Evolutionary conservation across 345 rosid genomes (phyloP).

Genomic region (Corymbia maculata): DNA sequence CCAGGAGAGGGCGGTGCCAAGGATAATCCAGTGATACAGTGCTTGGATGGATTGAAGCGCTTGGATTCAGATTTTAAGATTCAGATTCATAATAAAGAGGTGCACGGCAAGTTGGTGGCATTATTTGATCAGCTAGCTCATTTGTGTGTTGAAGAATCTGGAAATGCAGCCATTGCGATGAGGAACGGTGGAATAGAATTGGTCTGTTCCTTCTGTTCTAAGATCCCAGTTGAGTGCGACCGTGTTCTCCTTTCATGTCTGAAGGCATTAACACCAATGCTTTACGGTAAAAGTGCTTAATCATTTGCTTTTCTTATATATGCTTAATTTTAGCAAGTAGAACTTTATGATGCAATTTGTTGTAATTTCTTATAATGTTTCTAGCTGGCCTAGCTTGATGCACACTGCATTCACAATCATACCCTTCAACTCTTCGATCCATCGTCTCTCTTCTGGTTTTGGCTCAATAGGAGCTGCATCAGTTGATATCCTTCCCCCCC

Average conservation of each 20-base stretch:
- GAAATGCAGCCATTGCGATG: conserved; percentile 49
- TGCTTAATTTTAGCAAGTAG: background rate
- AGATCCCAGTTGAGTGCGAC: conserved; percentile 22
- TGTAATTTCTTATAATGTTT: background rate
- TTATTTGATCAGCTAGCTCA: conserved; percentile 34
- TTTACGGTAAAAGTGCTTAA: conserved; percentile 36
- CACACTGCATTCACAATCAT: background rate
- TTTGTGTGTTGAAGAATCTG: conserved; percentile 34
- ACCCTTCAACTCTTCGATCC: background rate
- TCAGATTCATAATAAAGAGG: conserved; percentile 14
- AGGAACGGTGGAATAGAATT: conserved; percentile 63
- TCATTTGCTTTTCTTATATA: background rate
- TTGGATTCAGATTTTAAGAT: conserved; percentile 6
- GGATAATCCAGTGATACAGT: conserved; percentile 55
- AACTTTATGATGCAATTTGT: background rate
- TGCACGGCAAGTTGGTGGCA: conserved; percentile 27
- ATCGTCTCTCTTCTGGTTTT: background rate
- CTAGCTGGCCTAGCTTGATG: background rate
- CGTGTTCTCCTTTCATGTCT: conserved; percentile 37
- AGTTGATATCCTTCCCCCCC: background rate
- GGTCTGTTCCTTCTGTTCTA: conserved; percentile 49
- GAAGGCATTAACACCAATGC: conserved; percentile 42
- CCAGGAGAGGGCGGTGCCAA: conserved; percentile 57
- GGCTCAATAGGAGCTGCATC: background rate
- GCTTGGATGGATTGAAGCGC: conserved; percentile 49